phyloP scores from a whole-genome alignment of 2,329 filamentous ascomycete species.

The Alternaria gansuensis region DNA sequence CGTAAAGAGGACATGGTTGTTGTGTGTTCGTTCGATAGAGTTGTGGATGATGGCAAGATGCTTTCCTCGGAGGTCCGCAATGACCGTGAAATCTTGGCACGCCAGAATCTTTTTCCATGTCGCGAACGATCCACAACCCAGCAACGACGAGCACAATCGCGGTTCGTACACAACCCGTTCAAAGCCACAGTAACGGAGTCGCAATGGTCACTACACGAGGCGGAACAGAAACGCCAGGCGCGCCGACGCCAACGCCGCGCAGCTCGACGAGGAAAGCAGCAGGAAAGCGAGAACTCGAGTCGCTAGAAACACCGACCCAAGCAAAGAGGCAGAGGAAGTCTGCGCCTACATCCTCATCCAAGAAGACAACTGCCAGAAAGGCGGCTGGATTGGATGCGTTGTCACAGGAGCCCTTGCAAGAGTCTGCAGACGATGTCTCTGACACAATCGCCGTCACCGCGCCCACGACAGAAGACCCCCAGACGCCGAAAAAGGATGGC shows the following conservation, averaged over 20 bases:
- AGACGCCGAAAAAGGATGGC: conserved; percentile 21
- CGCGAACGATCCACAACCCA: conserved; percentile 29
- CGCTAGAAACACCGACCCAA: conserved; percentile 42
- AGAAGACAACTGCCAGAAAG: conserved; percentile 20
- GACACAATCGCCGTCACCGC: conserved; percentile 27
- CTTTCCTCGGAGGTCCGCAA: conserved; percentile 32
- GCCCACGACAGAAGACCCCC: conserved; percentile 9
- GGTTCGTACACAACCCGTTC: conserved; percentile 18
- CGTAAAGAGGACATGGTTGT: conserved; percentile 35
- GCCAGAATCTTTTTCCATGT: conserved; percentile 25
- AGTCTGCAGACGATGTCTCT: conserved; percentile 21
- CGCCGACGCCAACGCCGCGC: conserved; percentile 32
- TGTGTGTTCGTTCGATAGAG: not conserved
- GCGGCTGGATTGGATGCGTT: conserved; percentile 1
- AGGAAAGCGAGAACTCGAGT: conserved; percentile 45
- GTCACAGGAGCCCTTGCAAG: conserved; percentile 19
- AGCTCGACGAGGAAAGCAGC: conserved; percentile 37
- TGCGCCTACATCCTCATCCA: conserved; percentile 19
- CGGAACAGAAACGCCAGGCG: conserved; percentile 42
- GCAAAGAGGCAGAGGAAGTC: conserved; percentile 41
- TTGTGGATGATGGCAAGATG: conserved; percentile 1
- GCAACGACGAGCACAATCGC: conserved; percentile 37
- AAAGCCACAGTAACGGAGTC: conserved; percentile 18
- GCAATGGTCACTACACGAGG: conserved; percentile 50
- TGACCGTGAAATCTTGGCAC: conserved; percentile 39